Percentiles rank a stretch among this genome's conserved stretches.
Evolutionary conservation across 352 stramenopile species (phyloP).

Genomic region (Phytophthora lateralis): DNA sequence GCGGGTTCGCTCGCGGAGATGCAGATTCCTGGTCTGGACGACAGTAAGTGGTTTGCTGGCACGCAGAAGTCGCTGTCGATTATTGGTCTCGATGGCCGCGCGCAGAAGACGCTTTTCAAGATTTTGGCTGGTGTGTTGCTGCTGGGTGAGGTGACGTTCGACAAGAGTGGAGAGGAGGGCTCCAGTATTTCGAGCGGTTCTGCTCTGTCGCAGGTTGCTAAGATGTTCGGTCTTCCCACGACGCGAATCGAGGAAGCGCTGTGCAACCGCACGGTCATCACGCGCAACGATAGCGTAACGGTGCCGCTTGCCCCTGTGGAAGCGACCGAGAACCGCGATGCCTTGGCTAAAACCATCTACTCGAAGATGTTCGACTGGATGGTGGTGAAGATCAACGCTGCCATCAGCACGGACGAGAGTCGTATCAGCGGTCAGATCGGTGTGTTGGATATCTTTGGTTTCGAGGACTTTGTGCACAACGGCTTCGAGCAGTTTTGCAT

Average conservation of each 20-base stretch:
- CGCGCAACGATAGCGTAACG: constrained; percentile 82
- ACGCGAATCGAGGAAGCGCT: constrained; percentile 91
- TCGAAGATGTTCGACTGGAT: constrained; percentile 98
- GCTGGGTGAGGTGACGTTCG: constrained; percentile 96
- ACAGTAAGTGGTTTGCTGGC: constrained; percentile 81
- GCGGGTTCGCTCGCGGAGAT: constrained; percentile 76
- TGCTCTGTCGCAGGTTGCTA: constrained; percentile 75
- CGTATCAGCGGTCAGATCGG: constrained; percentile 88
- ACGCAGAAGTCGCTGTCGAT: constrained; percentile 83
- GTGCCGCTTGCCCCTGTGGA: constrained; percentile 88
- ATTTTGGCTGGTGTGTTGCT: constrained; percentile 93
- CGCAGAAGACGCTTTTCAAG: constrained; percentile 82
- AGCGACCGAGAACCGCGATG: constrained; percentile 94
- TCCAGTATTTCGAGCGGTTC: constrained; percentile 74
- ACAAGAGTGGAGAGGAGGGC: constrained; percentile 67
- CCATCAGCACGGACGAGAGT: constrained; percentile 82
- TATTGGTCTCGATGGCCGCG: constrained; percentile 66
- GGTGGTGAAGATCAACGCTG: constrained; percentile 90
- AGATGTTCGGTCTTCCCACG: constrained; percentile 89
- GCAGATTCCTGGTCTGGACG: constrained; percentile 84
- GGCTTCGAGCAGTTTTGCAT: constrained; percentile 94
- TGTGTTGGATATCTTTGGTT: constrained; percentile 99
- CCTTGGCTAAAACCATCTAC: constrained; percentile 98
- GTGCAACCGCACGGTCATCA: constrained; percentile 93
- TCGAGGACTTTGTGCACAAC: constrained; percentile 97